Evolutionary conservation across 2,329 filamentous ascomycete genomes (phyloP), one percentile per base, ranked within the genome.

Genomic region (Colletotrichum orbiculare): DNA sequence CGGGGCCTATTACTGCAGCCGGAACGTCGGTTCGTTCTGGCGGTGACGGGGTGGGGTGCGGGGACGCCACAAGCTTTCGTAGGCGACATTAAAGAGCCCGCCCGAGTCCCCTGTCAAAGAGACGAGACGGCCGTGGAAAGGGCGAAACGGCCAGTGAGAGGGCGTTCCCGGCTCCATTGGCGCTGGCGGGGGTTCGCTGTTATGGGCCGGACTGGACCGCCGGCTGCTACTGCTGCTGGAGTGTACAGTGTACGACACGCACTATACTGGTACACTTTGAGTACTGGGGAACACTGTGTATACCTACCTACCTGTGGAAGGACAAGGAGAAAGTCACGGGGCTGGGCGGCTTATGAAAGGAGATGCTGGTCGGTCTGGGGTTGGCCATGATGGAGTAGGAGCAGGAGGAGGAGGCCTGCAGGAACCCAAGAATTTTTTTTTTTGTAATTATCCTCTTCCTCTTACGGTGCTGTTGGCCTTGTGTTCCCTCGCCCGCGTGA

Each of bases 291-390:
- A 25, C 25, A 25, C 25, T 25, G 25, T 25, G 25, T 25, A 25
- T 25, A 5, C 25, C 25, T 25, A 5, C 25, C 25, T 25, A 25
- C 25, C 25, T 37, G 50, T 43, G 33, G 45, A 42, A 65, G 46
- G 56, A 49, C 34, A 53, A 60, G 64, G 41, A 43, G 54, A 64
- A 66, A 66, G 60, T 66, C 64, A 66, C 64, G 64, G 64, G 64
- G 64, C 64, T 66, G 64, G 64, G 54, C 60, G 48, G 63, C 52
- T 66, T 66, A 66, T 66, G 64, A 64, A 60, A 66, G 60, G 48
- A 63, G 58, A 25, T 25, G 25, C 25, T 25, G 25, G 43, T 38
- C 63, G 52, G 41, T 66, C 52, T 63, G 63, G 63, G 54, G 39
- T 25, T 25, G 25, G 7, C 60, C 54, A 60, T 66, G 54, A 64